phyloP scores from a whole-genome alignment of 2,329 filamentous ascomycete species.

The Pezicula neosporulosa region DNA sequence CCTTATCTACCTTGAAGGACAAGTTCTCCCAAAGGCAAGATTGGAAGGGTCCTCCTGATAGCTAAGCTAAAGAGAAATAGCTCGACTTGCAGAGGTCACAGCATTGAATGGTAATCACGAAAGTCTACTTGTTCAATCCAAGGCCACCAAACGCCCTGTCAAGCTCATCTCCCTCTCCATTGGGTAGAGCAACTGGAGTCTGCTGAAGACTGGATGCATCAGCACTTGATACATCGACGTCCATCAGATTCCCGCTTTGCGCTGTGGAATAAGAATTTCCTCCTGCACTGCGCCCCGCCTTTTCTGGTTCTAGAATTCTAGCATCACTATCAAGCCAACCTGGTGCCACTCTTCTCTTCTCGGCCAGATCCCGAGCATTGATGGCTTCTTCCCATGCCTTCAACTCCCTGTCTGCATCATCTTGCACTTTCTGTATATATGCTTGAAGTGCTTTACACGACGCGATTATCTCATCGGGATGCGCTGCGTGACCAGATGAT shows the following conservation, averaged over 20 bases:
- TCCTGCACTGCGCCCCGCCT: conserved; percentile 6
- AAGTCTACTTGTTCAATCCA: conserved; percentile 28
- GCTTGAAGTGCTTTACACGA: conserved; percentile 76
- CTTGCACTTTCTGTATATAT: conserved; percentile 68
- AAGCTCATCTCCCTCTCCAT: conserved; percentile 46
- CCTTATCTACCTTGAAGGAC: too few relatives aligned
- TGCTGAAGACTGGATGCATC: conserved; percentile 24
- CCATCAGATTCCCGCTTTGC: conserved; percentile 23
- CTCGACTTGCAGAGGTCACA: too few relatives aligned
- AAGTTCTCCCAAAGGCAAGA: too few relatives aligned
- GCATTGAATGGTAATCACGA: not conserved
- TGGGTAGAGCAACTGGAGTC: conserved; percentile 35
- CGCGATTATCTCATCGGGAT: conserved; percentile 80
- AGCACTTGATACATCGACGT: conserved; percentile 25
- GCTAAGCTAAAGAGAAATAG: too few relatives aligned
- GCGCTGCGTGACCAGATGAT: conserved; percentile 73
- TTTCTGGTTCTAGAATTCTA: conserved; percentile 66
- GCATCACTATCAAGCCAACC: conserved; percentile 78
- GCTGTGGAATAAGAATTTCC: not conserved
- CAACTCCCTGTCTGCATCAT: conserved; percentile 65
- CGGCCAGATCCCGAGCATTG: conserved; percentile 63
- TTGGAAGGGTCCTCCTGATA: too few relatives aligned
- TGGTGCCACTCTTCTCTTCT: conserved; percentile 76
- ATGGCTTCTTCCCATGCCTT: conserved; percentile 67
- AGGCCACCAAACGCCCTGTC: conserved; percentile 50